Conservation (phyloP, 139 green algal genomes). For the Tetraselmis striata region DNA sequence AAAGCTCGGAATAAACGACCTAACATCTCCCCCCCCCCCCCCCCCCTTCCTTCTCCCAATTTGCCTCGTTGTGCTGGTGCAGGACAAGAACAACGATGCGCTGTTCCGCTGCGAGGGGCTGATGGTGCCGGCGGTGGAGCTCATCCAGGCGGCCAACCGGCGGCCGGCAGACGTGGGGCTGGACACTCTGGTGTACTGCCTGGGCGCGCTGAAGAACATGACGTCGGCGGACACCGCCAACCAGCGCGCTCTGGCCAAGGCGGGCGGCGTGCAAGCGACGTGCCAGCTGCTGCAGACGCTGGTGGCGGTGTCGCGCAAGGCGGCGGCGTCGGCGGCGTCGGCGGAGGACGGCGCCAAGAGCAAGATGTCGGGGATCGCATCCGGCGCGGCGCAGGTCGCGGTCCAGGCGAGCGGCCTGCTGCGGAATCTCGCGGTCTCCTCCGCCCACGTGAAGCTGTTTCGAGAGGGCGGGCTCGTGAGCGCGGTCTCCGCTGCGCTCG, state of each 20-base stretch:
- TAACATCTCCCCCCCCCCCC: too few species aligned
- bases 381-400: constrained; percentile 13
- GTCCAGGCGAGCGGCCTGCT: constrained; percentile 36
- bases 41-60: too few species aligned
- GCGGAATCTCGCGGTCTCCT: constrained; percentile 34
- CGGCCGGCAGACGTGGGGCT: constrained; percentile 6
- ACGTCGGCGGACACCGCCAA: constrained; percentile 29
- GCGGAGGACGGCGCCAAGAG: not conserved
- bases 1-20: too few species aligned
- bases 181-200: constrained; percentile 27
- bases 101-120: constrained; percentile 33
- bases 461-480: constrained; percentile 8
- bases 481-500: not conserved
- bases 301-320: not conserved
- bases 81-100: constrained; percentile 32
- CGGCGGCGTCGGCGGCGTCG: too few species aligned
- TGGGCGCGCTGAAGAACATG: constrained; percentile 39
- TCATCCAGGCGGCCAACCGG: constrained; percentile 29
- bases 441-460: constrained; percentile 24
- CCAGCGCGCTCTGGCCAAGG: constrained; percentile 30
- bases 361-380: not conserved
- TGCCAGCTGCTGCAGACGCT: constrained; percentile 1
- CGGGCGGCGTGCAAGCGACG: constrained; percentile 22
- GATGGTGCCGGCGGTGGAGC: constrained; percentile 34
- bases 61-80: too few species aligned